Evolutionary conservation across 1,284 basidiomycete genomes (phyloP).

Genomic region (Malassezia psittaci): DNA sequence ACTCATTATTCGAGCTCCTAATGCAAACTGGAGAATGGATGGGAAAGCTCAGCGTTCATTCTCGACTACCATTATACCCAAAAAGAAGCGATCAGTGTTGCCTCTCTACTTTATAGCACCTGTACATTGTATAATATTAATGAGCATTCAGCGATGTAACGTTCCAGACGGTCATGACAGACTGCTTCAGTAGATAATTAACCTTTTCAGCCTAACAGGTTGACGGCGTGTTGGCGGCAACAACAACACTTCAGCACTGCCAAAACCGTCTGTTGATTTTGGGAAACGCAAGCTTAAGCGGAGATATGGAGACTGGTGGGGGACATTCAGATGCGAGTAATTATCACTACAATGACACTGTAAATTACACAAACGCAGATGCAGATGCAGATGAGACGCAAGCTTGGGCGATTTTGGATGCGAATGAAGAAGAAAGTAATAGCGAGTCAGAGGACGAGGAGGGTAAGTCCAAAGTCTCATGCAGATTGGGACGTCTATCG

Average conservation of each 20-base stretch:
- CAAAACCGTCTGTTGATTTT: neutral
- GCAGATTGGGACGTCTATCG: constrained; percentile 16
- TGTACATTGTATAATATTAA: too few species aligned
- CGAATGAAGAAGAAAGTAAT: constrained; percentile 2
- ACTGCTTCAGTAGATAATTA: too few species aligned
- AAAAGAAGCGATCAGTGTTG: too few species aligned
- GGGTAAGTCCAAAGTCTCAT: neutral
- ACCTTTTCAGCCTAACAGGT: constrained; percentile 1
- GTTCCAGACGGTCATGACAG: too few species aligned
- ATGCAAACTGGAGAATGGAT: too few species aligned
- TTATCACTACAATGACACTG: neutral
- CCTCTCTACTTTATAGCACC: too few species aligned
- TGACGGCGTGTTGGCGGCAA: neutral
- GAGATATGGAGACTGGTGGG: too few species aligned
- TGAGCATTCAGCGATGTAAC: too few species aligned
- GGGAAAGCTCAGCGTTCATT: too few species aligned
- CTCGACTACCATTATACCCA: too few species aligned
- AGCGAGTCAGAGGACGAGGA: constrained; percentile 1
- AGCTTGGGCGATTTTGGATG: constrained; percentile 4
- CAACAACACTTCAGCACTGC: constrained; percentile 9
- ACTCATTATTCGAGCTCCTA: too few species aligned
- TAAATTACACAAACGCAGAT: neutral
- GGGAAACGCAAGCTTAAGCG: neutral
- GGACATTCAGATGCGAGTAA: neutral
- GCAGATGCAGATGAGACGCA: neutral